Percentiles rank a stretch among this genome's conserved stretches.
phyloP scores from a whole-genome alignment of 257 asterid genomes.

The Solanum chiquidenum region DNA sequence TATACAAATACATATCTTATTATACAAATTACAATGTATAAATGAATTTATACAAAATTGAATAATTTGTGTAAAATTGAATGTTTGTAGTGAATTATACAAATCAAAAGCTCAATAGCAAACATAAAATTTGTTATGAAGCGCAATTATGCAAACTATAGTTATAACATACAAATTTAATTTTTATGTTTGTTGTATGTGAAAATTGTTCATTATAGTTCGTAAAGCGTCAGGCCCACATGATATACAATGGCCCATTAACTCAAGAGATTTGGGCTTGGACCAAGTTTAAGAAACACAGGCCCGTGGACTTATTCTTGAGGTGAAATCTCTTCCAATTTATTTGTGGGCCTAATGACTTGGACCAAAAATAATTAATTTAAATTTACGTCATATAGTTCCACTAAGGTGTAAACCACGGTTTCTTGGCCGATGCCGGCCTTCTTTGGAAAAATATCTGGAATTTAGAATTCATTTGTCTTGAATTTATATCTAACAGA shows the following conservation, averaged over 20 bases:
- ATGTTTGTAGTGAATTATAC: too few species aligned
- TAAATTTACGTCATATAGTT: background rate
- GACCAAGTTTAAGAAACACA: background rate
- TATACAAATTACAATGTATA: too few species aligned
- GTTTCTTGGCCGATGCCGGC: background rate
- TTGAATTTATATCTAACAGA: background rate
- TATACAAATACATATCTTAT: too few species aligned
- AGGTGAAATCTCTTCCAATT: background rate
- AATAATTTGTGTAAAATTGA: too few species aligned
- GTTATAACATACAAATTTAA: too few species aligned
- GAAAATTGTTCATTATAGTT: background rate
- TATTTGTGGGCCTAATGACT: background rate
- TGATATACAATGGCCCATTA: background rate
- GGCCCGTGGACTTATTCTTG: background rate
- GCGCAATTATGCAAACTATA: too few species aligned
- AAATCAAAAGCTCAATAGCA: too few species aligned
- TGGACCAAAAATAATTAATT: background rate
- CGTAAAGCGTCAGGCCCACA: background rate
- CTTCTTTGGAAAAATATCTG: background rate
- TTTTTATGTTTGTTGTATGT: too few species aligned
- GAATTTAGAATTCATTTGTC: background rate
- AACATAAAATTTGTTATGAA: too few species aligned
- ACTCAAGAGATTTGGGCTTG: background rate
- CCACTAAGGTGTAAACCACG: background rate
- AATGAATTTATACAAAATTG: too few species aligned